Base-by-base conservation (phyloP, 1,139 yeast genomes). In the Kluyveromyces sp. region DNA sequence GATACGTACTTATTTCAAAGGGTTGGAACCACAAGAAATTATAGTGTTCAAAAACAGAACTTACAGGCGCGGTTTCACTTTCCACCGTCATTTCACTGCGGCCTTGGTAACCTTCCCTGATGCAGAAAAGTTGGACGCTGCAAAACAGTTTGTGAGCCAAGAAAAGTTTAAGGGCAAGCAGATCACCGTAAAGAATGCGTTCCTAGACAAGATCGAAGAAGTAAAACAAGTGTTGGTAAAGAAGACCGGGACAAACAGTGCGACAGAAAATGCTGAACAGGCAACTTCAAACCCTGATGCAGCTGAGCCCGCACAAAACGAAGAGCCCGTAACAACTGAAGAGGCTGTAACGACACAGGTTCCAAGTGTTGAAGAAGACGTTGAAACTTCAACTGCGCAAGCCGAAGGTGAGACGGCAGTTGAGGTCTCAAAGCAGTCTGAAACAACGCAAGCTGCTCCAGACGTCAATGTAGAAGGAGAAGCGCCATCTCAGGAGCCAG, bases 101-200 rank as follows among this genome's bases (percentile, higher is more conserved):
- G 86, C 82, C 1, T 69, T 82, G 54, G 76, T 80, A 37, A 75
- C 74, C 28, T 67, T 81, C 47, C 70, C 72, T 31, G 67, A 69
- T 8, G 70, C 66, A n/a, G 71, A 64, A 25, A 65, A 65, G 21
- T 73, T 79, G 47, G 54, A 63, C 38, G 66, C 68, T 38, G 76
- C 82, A 1, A 64, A 79, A 48, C 70, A 63, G 25, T 67, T 63
- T 32, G 66, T 76, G 51, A 55, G 68, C 31, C 61, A 64, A 48
- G 66, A 64, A 45, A 60, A 56, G 45, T 50, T 62, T 15, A 38
- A 52, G 41, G 75, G 71, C 7, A 69, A 63, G 45, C 54, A 51
- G 42, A 66, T 78, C 21, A 48, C 50, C 5, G 64, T 75, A 45
- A 67, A 57, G 48, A 70, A 75, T 10, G 78, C 79, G 0, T 67